Conservation (phyloP, 257 asterid genomes). For the Capsicum baccatum region DNA sequence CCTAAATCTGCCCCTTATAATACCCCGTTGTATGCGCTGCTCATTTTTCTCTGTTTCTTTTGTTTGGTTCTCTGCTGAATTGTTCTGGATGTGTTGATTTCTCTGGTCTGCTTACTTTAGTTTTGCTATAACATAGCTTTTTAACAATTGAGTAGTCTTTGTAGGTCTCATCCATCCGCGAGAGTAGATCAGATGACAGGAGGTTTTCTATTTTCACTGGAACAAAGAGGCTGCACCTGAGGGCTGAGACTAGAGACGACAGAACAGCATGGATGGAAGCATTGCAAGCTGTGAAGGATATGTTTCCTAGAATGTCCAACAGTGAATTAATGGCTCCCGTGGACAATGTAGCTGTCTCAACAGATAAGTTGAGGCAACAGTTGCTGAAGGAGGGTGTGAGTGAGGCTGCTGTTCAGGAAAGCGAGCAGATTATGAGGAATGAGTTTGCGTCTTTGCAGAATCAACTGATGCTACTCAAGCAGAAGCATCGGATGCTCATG, state of each 20-base stretch:
- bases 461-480: constrained; percentile 75
- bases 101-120: neutral
- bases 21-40: neutral
- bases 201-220: constrained; percentile 95
- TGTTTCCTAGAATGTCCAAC: constrained; percentile 96
- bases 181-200: constrained; percentile 88
- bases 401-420: constrained; percentile 74
- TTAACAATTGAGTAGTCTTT: constrained; percentile 38
- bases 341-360: constrained; percentile 66
- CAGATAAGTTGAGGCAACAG: constrained; percentile 77
- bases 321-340: constrained; percentile 92
- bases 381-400: constrained; percentile 73
- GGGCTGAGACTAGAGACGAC: constrained; percentile 90
- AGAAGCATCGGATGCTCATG: constrained; percentile 79
- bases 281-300: constrained; percentile 84
- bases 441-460: constrained; percentile 83
- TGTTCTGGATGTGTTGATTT: constrained; percentile 5
- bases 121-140: constrained; percentile 17
- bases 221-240: constrained; percentile 86
- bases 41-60: constrained; percentile 11
- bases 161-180: constrained; percentile 90
- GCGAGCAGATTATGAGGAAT: constrained; percentile 78
- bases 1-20: neutral
- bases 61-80: constrained; percentile 8
- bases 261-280: constrained; percentile 86